These are phyloP conservation scores for Lithospermum erythrorhizon DNA, from an alignment of 257 asterid genomes.

Conservation along the genomic window DNA sequence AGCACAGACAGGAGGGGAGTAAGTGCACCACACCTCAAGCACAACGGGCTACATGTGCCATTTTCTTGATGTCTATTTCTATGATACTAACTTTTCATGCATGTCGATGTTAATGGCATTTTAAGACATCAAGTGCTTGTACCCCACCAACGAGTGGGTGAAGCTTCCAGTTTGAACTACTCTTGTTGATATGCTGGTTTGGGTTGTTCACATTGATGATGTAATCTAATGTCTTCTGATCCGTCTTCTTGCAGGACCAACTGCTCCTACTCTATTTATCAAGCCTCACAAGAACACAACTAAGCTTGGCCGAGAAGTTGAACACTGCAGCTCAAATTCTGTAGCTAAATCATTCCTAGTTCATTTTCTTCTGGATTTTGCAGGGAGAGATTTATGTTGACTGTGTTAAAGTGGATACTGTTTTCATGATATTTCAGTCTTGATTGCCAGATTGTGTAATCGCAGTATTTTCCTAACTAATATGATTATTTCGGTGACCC, in stretches of 20 bases:
- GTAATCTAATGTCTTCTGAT: no score
- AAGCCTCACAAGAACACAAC: constrained; percentile 95
- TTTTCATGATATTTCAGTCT: background rate
- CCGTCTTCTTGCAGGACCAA: constrained; percentile 57
- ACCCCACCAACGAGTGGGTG: no score
- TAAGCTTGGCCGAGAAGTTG: constrained; percentile 75
- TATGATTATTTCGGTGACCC: no score
- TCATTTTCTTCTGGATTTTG: background rate
- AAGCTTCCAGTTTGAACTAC: background rate
- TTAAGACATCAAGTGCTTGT: no score
- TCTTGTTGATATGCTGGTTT: background rate
- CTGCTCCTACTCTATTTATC: constrained; percentile 72
- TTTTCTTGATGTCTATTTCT: no score
- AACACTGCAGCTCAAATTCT: constrained; percentile 94
- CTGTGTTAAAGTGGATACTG: background rate
- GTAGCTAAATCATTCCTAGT: constrained; percentile 10
- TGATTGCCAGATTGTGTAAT: constrained; percentile 3
- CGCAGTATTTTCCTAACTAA: no score
- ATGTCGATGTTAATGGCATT: no score
- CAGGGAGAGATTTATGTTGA: background rate
- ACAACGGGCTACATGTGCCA: no score
- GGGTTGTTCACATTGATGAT: background rate
- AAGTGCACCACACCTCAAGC: no score
- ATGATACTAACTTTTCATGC: no score
- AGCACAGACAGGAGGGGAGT: no score